These are phyloP conservation scores for Hericium coralloides DNA, from an alignment of 768 basidiomycete genomes.

Conservation along the genomic window DNA sequence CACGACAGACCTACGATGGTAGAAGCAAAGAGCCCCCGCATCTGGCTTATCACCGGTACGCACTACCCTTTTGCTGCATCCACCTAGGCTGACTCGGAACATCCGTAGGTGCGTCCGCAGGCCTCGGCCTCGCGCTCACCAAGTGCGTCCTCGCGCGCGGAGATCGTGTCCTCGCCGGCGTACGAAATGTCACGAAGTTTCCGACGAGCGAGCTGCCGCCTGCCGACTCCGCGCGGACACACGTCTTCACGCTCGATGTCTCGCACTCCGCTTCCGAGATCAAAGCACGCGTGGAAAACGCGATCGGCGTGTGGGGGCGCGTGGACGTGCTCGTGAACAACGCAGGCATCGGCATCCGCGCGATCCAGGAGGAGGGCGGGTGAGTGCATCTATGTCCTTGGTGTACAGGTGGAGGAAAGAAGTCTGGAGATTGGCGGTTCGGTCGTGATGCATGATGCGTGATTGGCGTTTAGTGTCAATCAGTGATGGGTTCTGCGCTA, in stretches of 20 bases:
- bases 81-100: no score
- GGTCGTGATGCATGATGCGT: no score
- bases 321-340: slow-evolving; percentile 9
- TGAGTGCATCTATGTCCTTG: slow-evolving; percentile 10
- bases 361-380: slow-evolving; percentile 5
- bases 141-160: slow-evolving; percentile 4
- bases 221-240: background rate
- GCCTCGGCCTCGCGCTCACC: slow-evolving; percentile 6
- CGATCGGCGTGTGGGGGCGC: slow-evolving; percentile 1
- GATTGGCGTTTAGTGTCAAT: no score
- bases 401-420: no score
- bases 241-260: slow-evolving; percentile 4
- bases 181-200: slow-evolving; percentile 1
- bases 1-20: background rate
- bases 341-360: slow-evolving; percentile 2
- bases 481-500: no score
- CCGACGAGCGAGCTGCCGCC: background rate
- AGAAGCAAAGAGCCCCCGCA: background rate
- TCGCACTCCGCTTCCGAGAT: background rate
- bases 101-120: slow-evolving; percentile 3
- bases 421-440: no score
- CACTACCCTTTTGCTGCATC: background rate
- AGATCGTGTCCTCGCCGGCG: slow-evolving; percentile 5
- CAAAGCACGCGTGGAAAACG: slow-evolving; percentile 1
- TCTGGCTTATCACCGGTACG: slow-evolving; percentile 10